phyloP scores from a whole-genome alignment of 306 rosid species.

The Rosa persica region DNA sequence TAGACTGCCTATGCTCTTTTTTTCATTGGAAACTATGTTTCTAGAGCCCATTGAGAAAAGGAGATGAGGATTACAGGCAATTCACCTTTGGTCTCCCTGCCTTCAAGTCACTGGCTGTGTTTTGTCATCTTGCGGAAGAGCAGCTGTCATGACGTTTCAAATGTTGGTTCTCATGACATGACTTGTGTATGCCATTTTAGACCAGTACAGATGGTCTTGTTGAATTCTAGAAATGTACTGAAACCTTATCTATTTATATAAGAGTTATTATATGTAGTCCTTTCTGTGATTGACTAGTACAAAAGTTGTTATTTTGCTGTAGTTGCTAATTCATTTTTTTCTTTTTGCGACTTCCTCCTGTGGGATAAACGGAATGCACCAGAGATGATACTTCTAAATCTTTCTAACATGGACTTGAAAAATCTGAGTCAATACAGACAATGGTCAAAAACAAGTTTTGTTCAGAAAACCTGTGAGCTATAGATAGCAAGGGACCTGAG shows the following conservation, averaged over 20 bases:
- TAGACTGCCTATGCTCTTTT: slow-evolving; percentile 22
- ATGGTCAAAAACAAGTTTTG: no score
- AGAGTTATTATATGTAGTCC: background rate
- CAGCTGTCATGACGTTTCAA: background rate
- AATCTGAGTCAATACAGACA: background rate
- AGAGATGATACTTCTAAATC: background rate
- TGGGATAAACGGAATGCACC: background rate
- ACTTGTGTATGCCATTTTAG: slow-evolving; percentile 30
- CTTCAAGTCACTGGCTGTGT: background rate
- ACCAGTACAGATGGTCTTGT: slow-evolving; percentile 9
- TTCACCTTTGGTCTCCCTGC: background rate
- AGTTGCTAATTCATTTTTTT: background rate
- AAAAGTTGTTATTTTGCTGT: background rate
- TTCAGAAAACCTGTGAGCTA: no score
- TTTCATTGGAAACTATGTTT: background rate
- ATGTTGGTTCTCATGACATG: background rate
- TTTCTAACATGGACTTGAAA: background rate
- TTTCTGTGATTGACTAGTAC: background rate
- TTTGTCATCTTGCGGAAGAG: background rate
- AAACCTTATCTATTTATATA: background rate
- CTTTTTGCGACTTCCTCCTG: background rate
- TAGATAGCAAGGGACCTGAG: no score
- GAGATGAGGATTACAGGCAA: background rate
- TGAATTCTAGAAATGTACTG: background rate
- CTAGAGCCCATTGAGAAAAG: background rate